Base-by-base conservation (phyloP, 768 basidiomycete species). In the Leccinum uliginosum region DNA sequence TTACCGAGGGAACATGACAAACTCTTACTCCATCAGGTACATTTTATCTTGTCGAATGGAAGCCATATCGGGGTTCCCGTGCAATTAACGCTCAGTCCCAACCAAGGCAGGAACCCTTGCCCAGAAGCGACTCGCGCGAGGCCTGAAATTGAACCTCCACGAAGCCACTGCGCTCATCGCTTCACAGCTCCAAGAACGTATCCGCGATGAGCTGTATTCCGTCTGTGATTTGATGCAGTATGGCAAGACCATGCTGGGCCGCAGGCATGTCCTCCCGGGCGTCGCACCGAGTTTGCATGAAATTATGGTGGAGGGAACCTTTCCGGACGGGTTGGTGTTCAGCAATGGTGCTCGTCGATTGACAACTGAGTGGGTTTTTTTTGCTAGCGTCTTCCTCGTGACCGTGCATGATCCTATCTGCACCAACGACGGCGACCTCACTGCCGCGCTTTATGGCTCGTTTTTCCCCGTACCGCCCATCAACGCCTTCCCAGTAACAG, bases 331-430 rank as follows among this genome's bases (percentile, higher is more conserved):
- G 93, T 91, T 64, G 44, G 81, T 66, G 9, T 53, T 21, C 27
- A 19, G n/a, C 55, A 26, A 30, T 24, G 2, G 21, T 29, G 12
- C 14, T 55, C 53, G 3, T 15, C 6, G 24, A 50, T 34, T 55
- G 26, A 51, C 40, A 45, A n/a, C 34, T 34, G 34, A 34, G 15
- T 4, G 12, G 15, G n/a, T n/a, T 30, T 30, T n/a, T 48, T 23
- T 12, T 54, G 48, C 29, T 53, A 64, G 67, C 1, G 89, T 93
- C 0, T 99, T 98, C 74, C 81, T 99, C n/a, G 95, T 98, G 35
- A 96, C 96, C 1, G 92, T 98, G 1, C 95, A 98, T 66, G 89
- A 96, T 64, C 96, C 97, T 19, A 87, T 99, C 59, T 92, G 88
- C 68, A 86, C 92, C 0, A 85, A 92, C 57, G 73, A 80, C 40